phyloP scores from a whole-genome alignment of 208 protist species.

The Novymonas esmeraldas region DNA sequence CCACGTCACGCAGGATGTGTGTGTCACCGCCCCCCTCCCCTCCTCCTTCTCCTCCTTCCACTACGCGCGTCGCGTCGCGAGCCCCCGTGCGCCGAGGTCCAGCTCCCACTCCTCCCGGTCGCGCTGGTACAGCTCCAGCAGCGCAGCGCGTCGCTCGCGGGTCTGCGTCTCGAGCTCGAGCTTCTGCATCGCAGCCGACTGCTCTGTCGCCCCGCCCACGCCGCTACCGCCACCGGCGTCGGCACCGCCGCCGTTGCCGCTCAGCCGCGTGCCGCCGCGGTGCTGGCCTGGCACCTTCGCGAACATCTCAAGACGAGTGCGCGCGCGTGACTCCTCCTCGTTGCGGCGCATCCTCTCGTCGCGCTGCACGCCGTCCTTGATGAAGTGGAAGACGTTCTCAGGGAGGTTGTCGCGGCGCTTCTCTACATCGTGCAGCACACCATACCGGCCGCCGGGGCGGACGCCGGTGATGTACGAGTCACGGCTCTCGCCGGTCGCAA shows the following conservation, averaged over 20 bases:
- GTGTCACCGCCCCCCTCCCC: background rate
- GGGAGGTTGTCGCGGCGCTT: slow-evolving; percentile 88
- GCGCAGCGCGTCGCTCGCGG: slow-evolving; percentile 58
- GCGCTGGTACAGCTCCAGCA: slow-evolving; percentile 60
- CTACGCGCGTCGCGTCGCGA: slow-evolving; percentile 21
- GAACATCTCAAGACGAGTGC: slow-evolving; percentile 46
- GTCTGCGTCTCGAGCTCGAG: slow-evolving; percentile 38
- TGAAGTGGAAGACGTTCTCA: slow-evolving; percentile 78
- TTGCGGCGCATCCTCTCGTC: slow-evolving; percentile 69
- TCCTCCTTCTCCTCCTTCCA: background rate
- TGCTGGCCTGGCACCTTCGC: slow-evolving; percentile 2
- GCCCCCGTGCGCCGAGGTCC: slow-evolving; percentile 49
- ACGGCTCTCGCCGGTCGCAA: slow-evolving; percentile 71
- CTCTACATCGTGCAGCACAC: slow-evolving; percentile 75
- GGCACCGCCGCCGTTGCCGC: slow-evolving; percentile 24
- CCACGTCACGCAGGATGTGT: no score
- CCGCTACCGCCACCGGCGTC: background rate
- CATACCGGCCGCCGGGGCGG: slow-evolving; percentile 64
- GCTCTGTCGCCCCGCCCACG: no score
- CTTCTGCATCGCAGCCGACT: slow-evolving; percentile 6
- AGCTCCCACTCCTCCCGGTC: slow-evolving; percentile 70
- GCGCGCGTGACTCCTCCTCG: slow-evolving; percentile 67
- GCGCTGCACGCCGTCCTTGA: slow-evolving; percentile 68
- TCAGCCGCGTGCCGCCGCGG: background rate
- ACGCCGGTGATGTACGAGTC: slow-evolving; percentile 89